Base-by-base conservation (phyloP, 345 rosid genomes). In the Pistacia integerrima region DNA sequence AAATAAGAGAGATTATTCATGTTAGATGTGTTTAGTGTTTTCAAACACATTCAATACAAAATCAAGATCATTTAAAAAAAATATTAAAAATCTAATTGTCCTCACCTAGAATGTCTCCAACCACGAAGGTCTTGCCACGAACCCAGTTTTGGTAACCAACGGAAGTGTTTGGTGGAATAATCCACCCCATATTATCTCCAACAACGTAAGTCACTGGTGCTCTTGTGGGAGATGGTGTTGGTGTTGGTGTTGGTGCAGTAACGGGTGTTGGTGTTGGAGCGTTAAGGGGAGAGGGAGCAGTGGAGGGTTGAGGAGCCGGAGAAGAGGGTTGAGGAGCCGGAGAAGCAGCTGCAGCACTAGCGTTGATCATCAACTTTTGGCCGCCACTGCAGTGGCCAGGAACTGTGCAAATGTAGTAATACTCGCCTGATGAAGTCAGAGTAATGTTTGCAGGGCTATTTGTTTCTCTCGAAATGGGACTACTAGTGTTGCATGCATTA, bases 101-200 rank as follows among this genome's bases (percentile, higher is more conserved):
- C 79, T 73, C 69, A 88, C 91, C 88, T 33, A 88, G 77, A 75
- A 52, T 77, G 73, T 86, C 90, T 20, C 91, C 90, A 22, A 80
- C 85, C 58, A 51, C 5, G 67, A 88, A 86, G 74, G 59, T 82
- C 78, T 86, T 85, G 75, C 20, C 75, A 46, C 62, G 52, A 36
- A 86, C 82, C 91, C 91, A 88, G 10, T 83, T 74, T 63, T 49
- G 71, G 74, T 88, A 88, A 51, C 66, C 41, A 11, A 70, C 9
- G 1, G 85, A 36, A 36, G 72, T 78, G 10, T 46, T 60, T 0
- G 70, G 7, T 61, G 88, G 89, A 38, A 88, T 44, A 9, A 16
- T 8, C 91, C 91, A 88, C 5, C 89, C 89, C 44, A 62, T 14
- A 3, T 22, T 2, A 38, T 82, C 84, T 46, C 85, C 85, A 6